phyloP scores from a whole-genome alignment of 2,329 filamentous ascomycete genomes.

The Calonectria crousiana region DNA sequence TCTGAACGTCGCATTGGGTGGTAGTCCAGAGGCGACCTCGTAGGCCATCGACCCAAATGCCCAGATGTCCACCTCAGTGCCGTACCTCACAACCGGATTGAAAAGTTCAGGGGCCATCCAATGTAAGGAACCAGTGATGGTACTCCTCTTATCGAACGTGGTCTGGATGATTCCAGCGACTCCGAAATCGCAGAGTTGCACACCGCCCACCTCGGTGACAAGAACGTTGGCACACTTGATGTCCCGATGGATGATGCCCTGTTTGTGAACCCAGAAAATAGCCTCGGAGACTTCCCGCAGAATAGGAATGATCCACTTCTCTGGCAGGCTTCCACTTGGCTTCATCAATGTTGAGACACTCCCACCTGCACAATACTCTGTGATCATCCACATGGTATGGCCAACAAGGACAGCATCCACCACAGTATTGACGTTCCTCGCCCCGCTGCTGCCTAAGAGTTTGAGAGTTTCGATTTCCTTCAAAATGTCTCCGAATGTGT shows the following conservation, averaged over 20 bases:
- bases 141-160: conserved; percentile 81
- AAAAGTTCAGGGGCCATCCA: conserved; percentile 90
- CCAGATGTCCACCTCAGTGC: conserved; percentile 85
- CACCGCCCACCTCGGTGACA: conserved; percentile 79
- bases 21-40: conserved; percentile 83
- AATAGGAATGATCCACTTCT: conserved; percentile 78
- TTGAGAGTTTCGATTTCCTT: conserved; percentile 79
- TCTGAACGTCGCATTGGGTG: conserved; percentile 74
- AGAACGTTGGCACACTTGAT: conserved; percentile 85
- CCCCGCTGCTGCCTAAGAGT: conserved; percentile 78
- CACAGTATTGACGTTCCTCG: conserved; percentile 84
- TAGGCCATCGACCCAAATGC: conserved; percentile 85
- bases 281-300: conserved; percentile 75
- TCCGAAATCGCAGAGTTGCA: conserved; percentile 88
- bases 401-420: conserved; percentile 83
- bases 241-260: conserved; percentile 78
- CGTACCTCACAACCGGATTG: conserved; percentile 72
- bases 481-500: conserved; percentile 77
- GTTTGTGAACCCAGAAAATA: conserved; percentile 75
- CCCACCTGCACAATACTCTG: conserved; percentile 86
- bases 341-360: conserved; percentile 82
- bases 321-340: conserved; percentile 74
- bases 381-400: conserved; percentile 88
- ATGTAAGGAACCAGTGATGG: conserved; percentile 84
- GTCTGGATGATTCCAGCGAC: conserved; percentile 83